Percentiles rank a stretch among this genome's conserved stretches.
Conservation (phyloP, 352 stramenopile genomes). For the Phytophthora brassicae region DNA sequence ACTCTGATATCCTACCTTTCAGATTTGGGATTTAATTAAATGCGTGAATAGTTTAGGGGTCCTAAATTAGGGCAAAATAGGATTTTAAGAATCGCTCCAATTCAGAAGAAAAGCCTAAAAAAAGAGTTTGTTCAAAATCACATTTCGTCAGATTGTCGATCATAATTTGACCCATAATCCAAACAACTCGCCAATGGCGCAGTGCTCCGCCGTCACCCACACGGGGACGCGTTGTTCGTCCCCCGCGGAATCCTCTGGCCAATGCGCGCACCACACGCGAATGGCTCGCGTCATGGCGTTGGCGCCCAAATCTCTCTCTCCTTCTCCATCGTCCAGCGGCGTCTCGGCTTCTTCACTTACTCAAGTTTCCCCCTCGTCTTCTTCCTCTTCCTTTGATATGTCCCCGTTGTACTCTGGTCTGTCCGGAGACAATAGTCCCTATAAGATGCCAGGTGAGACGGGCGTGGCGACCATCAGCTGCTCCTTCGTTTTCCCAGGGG, state of each 20-base stretch:
- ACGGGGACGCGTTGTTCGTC: constrained; percentile 67
- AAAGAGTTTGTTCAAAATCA: too few relatives aligned
- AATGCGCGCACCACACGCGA: constrained; percentile 78
- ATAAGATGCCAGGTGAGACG: constrained; percentile 46
- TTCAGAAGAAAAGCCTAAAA: too few relatives aligned
- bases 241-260: constrained; percentile 34
- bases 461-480: constrained; percentile 41
- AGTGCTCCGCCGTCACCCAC: constrained; percentile 60
- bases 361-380: constrained; percentile 19
- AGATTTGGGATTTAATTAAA: too few relatives aligned
- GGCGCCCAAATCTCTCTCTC: constrained; percentile 47
- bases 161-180: too few relatives aligned
- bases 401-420: constrained; percentile 13
- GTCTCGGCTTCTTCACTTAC: constrained; percentile 4
- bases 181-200: too few relatives aligned
- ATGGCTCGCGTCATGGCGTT: constrained; percentile 82
- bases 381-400: constrained; percentile 31
- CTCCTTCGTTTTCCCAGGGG: constrained; percentile 57
- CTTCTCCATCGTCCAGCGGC: neutral
- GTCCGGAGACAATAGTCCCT: constrained; percentile 4
- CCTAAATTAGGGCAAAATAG: too few relatives aligned
- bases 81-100: too few relatives aligned
- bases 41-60: too few relatives aligned
- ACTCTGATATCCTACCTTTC: too few relatives aligned
- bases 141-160: too few relatives aligned